phyloP scores from a whole-genome alignment of 148 eudicot species.

The Agrostemma githago region DNA sequence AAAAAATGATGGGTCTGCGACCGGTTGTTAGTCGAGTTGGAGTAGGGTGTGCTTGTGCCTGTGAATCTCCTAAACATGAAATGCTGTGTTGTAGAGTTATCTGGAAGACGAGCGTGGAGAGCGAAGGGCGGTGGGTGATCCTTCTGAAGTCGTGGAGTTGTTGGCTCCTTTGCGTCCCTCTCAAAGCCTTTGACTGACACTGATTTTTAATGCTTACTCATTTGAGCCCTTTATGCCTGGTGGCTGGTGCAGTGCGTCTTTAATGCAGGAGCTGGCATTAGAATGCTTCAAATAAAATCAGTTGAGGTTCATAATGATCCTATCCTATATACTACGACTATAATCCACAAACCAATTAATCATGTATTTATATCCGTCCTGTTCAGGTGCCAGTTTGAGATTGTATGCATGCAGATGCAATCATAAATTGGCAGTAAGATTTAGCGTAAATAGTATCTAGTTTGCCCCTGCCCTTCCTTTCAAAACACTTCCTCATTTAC shows the following conservation, averaged over 20 bases:
- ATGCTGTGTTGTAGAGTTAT: conserved; percentile 10
- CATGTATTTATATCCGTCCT: background rate
- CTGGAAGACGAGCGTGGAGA: conserved; percentile 2
- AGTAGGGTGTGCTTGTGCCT: background rate
- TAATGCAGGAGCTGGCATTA: background rate
- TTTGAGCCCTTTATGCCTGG: background rate
- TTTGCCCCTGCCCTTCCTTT: background rate
- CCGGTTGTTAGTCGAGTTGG: background rate
- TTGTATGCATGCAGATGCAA: background rate
- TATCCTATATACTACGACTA: background rate
- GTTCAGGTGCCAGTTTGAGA: background rate
- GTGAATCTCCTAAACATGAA: background rate
- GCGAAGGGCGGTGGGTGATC: background rate
- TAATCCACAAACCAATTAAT: background rate
- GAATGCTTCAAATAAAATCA: background rate
- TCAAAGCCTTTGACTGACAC: background rate
- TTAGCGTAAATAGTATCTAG: background rate
- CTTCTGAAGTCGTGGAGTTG: conserved; percentile 1
- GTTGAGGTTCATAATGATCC: background rate
- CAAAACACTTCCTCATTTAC: background rate
- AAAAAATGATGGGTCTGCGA: too few relatives aligned
- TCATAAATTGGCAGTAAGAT: background rate
- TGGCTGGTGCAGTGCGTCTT: background rate
- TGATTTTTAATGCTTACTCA: background rate
- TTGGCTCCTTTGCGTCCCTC: conserved; percentile 15